phyloP scores from a whole-genome alignment of 2,329 filamentous ascomycete species.

The Colletotrichum sublineola region DNA sequence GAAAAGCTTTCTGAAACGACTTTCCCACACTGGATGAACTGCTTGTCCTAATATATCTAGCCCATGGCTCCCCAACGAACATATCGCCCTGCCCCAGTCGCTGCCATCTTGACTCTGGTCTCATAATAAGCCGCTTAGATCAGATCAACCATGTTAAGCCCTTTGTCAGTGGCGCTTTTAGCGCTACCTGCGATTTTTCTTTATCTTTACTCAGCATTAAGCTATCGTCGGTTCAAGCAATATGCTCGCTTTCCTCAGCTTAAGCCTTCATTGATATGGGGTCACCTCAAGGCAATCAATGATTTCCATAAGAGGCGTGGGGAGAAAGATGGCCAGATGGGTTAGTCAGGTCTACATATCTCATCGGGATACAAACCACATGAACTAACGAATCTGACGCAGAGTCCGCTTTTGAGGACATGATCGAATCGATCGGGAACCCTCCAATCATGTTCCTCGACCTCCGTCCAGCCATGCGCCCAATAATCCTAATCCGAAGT shows the following conservation, averaged over 20 bases:
- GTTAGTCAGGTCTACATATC: background rate
- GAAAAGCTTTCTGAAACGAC: slow-evolving; percentile 17
- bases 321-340: slow-evolving; percentile 15
- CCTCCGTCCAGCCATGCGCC: slow-evolving; percentile 50
- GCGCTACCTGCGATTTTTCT: slow-evolving; percentile 24
- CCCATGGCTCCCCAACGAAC: background rate
- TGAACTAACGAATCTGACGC: background rate
- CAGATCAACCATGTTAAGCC: slow-evolving; percentile 16
- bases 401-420: slow-evolving; percentile 47
- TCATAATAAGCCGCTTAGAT: no score
- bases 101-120: background rate
- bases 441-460: slow-evolving; percentile 54
- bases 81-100: no score
- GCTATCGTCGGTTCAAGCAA: slow-evolving; percentile 38
- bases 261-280: slow-evolving; percentile 38
- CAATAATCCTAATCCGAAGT: slow-evolving; percentile 50
- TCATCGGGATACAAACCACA: background rate
- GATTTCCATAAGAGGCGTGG: slow-evolving; percentile 20
- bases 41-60: background rate
- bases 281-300: slow-evolving; percentile 31
- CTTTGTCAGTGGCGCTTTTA: slow-evolving; percentile 13
- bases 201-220: slow-evolving; percentile 26
- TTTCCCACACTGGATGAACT: background rate
- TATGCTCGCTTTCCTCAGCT: slow-evolving; percentile 33
- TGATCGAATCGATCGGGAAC: slow-evolving; percentile 49